Percentiles rank a stretch among this genome's conserved stretches.
Conservation (phyloP, 148 eudicot genomes). For the Rhododendron henanense region DNA sequence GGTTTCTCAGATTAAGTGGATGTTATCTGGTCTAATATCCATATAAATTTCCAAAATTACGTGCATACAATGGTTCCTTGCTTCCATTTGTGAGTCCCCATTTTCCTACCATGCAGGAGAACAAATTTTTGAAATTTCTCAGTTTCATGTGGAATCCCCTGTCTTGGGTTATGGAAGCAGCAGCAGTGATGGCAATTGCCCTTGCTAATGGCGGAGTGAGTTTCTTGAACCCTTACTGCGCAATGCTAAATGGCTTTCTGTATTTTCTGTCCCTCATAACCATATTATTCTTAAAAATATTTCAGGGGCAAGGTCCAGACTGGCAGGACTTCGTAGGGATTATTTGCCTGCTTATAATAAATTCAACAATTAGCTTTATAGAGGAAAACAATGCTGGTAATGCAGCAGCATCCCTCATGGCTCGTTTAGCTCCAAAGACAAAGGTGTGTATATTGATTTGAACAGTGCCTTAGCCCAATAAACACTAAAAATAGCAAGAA, state of each 20-base stretch:
- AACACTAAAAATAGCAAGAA: neutral
- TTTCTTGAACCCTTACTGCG: conserved; percentile 8
- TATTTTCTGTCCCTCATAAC: neutral
- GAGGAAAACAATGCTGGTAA: conserved; percentile 84
- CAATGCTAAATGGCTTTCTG: neutral
- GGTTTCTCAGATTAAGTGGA: neutral
- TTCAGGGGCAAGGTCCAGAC: conserved; percentile 66
- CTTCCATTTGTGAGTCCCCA: neutral
- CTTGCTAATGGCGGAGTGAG: conserved; percentile 83
- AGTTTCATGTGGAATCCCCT: conserved; percentile 86
- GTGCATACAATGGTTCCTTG: neutral
- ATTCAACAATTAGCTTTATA: conserved; percentile 68
- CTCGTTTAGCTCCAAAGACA: conserved; percentile 63
- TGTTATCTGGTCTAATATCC: neutral
- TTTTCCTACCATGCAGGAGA: conserved; percentile 43
- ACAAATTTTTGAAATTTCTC: conserved; percentile 70
- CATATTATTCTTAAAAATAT: conserved; percentile 8
- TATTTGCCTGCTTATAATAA: conserved; percentile 49
- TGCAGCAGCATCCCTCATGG: conserved; percentile 76
- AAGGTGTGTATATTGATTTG: conserved; percentile 35
- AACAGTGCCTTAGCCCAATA: neutral
- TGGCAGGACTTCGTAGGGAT: conserved; percentile 78
- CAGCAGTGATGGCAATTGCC: conserved; percentile 70
- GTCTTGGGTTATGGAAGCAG: conserved; percentile 89
- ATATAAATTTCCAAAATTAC: neutral